Base-by-base conservation (phyloP, 306 rosid genomes). In the Inga oerstediana region DNA sequence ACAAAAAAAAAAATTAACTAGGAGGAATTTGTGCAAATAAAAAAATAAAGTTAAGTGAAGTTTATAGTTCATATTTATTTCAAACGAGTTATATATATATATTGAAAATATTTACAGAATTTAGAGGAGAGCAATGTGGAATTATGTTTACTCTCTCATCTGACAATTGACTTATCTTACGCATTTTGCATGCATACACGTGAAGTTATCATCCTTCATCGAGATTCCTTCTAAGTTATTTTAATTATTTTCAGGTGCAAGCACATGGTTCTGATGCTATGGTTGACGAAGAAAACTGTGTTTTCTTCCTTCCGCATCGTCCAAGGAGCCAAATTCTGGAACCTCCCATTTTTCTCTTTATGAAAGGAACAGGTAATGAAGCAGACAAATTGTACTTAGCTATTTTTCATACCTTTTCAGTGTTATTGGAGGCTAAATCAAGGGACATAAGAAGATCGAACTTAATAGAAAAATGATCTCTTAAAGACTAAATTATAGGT, bases 241-340 rank as follows among this genome's bases (percentile, higher is more conserved):
- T 43, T 44, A 44, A 12, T 83, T 79, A 64, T 76, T 86, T 75
- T 71, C 77, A 96, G 98, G 97, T 96, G 82, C 99, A 96, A 87
- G 98, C 99, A 10, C 99, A 96, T 75, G 99, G 99, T 80, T 90
- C 95, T 12, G 97, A 96, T 86, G 99, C 97, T n/a, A 92, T 94
- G 99, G 98, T 92, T 34, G 99, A 96, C 58, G 99, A 96, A 87
- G 99, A 94, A 74, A 94, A 91, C 80, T 96, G 99, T 75, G 94
- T 92, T 27, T 96, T 96, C 89, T 96, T 96, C 88, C 98, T 96
- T 75, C 99, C 99, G 0, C 99, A 96, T 80, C 97, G 99, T 59
- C 98, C 99, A 27, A 87, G 99, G 83, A 90, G 94, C 72, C 88
- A 85, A 87, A 88, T 96, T 76, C 76, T 88, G 41, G 98, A 96